Evolutionary conservation across 305 asterid species (phyloP), one percentile per base, ranked within the genome.

Genomic region (Galium porrigens): DNA sequence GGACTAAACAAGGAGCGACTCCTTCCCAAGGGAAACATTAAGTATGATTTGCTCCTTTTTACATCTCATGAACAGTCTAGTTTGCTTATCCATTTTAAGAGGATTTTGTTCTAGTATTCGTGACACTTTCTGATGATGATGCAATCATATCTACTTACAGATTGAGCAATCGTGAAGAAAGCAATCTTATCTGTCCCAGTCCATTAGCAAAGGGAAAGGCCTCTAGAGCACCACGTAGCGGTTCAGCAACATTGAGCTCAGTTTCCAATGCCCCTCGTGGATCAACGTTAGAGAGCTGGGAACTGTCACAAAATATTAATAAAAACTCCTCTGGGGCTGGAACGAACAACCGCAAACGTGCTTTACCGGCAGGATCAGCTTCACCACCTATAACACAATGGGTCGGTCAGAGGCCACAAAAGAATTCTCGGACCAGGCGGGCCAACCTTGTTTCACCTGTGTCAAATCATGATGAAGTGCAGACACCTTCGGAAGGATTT

Each of bases 341-440:
- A 69, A 79, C 73, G 46, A 86, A 81, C 80, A 87, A 80, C 73
- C 92, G 94, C 69, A 94, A 90, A 77, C 94, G 95, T 69, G 67
- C 95, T 60, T 51, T 84, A 75, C 83, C 97, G 18, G 68, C 92
- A 56, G 94, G 88, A 61, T 80, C 95, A 70, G 79, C 90, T 51
- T 90, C 99, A 54, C 94, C 97, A 9, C 95, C 99, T 61, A 87
- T 90, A 61, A 85, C 99, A 68, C 96, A 89, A 65, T 94, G 99
- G 99, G 87, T 56, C 72, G 97, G 99, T 73, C 99, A 90, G 85
- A 83, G 97, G 81, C 88, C 96, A 22, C 96, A 87, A 68, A 94
- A 94, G 77, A 86, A 82, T 59, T 82, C 97, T 65, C 90, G 99
- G 29, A 82, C 94, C 0, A 84, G 97, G 89, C 85, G 99, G 80